Conservation (phyloP, 176 grass and related monocot genomes). For the Eragrostis curvula region DNA sequence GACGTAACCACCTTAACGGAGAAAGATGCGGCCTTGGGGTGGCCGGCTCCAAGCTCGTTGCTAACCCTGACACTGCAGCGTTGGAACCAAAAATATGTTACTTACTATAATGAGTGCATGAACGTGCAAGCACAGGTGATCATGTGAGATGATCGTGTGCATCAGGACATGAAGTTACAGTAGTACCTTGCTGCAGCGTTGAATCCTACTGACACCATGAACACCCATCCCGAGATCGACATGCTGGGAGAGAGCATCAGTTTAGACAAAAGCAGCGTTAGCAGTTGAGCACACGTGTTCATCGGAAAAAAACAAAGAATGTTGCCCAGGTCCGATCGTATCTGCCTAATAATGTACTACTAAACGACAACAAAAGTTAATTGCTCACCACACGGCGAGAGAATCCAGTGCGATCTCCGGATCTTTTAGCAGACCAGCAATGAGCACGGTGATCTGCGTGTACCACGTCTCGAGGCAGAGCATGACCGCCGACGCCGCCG, state of each 20-base stretch:
- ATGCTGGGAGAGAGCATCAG: conserved; percentile 38
- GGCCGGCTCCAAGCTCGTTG: conserved; percentile 41
- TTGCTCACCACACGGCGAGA: conserved; percentile 60
- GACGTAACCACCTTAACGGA: conserved; percentile 3
- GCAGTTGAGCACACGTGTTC: no score
- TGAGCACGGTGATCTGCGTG: conserved; percentile 42
- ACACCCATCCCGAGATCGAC: conserved; percentile 79
- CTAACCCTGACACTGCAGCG: conserved; percentile 58
- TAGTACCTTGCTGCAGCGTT: conserved; percentile 90
- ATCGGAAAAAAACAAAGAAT: no score
- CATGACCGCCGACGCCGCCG: conserved; percentile 69
- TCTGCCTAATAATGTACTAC: no score
- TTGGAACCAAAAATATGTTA: no score
- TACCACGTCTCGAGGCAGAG: conserved; percentile 80
- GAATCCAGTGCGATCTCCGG: conserved; percentile 55
- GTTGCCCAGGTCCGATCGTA: no score
- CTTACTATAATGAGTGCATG: no score
- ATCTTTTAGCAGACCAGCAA: conserved; percentile 5
- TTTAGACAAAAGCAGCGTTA: no score
- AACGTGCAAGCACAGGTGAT: not conserved
- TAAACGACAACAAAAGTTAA: no score
- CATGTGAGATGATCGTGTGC: not conserved
- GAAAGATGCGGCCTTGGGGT: conserved; percentile 31
- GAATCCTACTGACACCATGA: conserved; percentile 84
- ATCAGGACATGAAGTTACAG: not conserved